Evolutionary conservation across 164 flowering plant species (phyloP).

Genomic region (Magnolia changhungtana): DNA sequence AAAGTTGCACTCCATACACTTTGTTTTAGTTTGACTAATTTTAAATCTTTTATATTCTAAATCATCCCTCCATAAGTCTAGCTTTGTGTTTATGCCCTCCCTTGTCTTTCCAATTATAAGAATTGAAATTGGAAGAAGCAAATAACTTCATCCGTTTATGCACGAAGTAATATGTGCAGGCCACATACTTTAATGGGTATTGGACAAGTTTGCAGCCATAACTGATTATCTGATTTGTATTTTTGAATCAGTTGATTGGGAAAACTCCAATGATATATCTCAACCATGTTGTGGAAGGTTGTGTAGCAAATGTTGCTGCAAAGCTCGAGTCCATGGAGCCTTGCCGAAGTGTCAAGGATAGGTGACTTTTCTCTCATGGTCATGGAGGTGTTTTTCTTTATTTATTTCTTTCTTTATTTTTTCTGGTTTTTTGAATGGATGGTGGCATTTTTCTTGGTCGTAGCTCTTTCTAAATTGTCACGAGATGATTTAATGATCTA

Average conservation of each 20-base stretch:
- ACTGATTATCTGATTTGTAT: not conserved
- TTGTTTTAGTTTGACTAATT: too few species aligned
- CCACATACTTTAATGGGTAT: not conserved
- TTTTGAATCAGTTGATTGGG: conserved; percentile 63
- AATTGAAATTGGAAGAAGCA: not conserved
- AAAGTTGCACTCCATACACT: too few species aligned
- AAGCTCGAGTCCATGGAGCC: conserved; percentile 91
- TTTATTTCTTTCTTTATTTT: not conserved
- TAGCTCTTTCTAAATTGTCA: not conserved
- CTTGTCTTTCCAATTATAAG: too few species aligned
- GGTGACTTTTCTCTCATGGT: conserved; percentile 34
- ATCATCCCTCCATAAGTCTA: too few species aligned
- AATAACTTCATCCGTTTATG: not conserved
- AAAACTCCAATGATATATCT: conserved; percentile 84
- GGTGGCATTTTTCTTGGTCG: not conserved
- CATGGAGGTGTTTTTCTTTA: not conserved
- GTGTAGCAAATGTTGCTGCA: conserved; percentile 73
- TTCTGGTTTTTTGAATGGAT: not conserved
- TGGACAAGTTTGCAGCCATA: not conserved
- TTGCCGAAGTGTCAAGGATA: conserved; percentile 82
- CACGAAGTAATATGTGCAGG: not conserved
- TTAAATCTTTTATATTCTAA: too few species aligned
- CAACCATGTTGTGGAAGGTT: conserved; percentile 71
- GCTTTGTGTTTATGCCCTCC: not conserved
- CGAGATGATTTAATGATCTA: not conserved